phyloP scores from a whole-genome alignment of 495 filamentous ascomycete genomes.

The Aspergillus conjunctus region DNA sequence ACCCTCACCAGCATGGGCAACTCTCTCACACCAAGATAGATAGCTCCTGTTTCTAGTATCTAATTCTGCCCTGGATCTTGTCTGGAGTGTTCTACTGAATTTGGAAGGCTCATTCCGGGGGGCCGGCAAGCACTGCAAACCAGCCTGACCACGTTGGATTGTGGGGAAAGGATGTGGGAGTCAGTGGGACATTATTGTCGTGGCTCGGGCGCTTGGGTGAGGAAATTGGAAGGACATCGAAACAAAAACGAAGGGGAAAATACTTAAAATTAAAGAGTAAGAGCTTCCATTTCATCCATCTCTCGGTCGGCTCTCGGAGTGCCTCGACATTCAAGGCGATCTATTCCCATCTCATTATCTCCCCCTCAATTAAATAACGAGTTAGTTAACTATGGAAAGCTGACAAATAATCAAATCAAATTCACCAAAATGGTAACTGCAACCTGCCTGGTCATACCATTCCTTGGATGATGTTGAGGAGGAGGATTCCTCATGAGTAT shows the following conservation, averaged over 20 bases:
- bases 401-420: too few species aligned
- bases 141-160: conserved; percentile 23
- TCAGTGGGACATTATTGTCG: conserved; percentile 18
- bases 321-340: too few species aligned
- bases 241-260: neutral
- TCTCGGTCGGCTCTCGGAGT: neutral
- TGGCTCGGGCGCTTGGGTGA: conserved; percentile 38
- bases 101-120: neutral
- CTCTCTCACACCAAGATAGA: too few species aligned
- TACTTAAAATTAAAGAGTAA: neutral
- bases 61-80: conserved; percentile 18
- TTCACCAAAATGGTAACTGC: too few species aligned
- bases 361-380: too few species aligned
- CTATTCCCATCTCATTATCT: too few species aligned
- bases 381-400: too few species aligned
- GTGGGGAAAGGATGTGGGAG: conserved; percentile 14
- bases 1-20: conserved; percentile 25
- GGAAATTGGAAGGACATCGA: conserved; percentile 9
- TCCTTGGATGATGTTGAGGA: too few species aligned
- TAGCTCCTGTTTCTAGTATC: too few species aligned
- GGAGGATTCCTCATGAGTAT: too few species aligned
- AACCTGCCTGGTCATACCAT: too few species aligned
- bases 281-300: neutral
- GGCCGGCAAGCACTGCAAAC: conserved; percentile 6
- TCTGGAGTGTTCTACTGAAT: conserved; percentile 30